Percentiles rank a stretch among this genome's conserved stretches.
Conservation (phyloP, 2,329 filamentous ascomycete genomes). For the Emmonsiellopsis sp. region DNA sequence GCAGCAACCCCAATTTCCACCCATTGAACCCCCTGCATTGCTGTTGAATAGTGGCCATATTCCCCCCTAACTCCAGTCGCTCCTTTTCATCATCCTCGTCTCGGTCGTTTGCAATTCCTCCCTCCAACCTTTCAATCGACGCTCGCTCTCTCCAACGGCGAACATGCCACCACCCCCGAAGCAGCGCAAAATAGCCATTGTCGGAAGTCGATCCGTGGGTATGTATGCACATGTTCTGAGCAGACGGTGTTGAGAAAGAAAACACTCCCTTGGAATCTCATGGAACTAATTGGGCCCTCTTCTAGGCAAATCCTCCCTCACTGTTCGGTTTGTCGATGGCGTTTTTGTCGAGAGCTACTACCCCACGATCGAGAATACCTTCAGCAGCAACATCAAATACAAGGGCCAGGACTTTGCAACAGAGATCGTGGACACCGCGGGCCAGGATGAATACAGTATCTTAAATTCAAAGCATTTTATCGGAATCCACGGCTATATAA, state of each 20-base stretch:
- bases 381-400: conserved; percentile 88
- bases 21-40: too few relatives aligned
- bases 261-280: conserved; percentile 7
- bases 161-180: conserved; percentile 65
- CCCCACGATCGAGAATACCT: conserved; percentile 97
- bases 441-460: conserved; percentile 98
- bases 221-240: conserved; percentile 26
- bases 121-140: not conserved
- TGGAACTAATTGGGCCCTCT: conserved; percentile 3
- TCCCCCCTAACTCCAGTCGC: too few relatives aligned
- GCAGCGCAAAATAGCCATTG: conserved; percentile 91
- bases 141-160: not conserved
- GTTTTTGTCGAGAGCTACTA: conserved; percentile 99
- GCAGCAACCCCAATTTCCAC: too few relatives aligned
- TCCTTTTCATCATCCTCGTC: too few relatives aligned
- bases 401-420: conserved; percentile 90
- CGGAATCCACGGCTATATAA: conserved; percentile 96
- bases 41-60: too few relatives aligned
- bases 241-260: not conserved
- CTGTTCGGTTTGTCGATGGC: conserved; percentile 92
- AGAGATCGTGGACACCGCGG: conserved; percentile 96
- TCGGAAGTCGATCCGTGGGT: conserved; percentile 89
- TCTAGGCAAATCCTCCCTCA: conserved; percentile 90
- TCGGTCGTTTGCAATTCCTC: not conserved
- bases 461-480: conserved; percentile 98